Conservation (phyloP, 352 stramenopile genomes). For the Globisporangium yorkense region DNA sequence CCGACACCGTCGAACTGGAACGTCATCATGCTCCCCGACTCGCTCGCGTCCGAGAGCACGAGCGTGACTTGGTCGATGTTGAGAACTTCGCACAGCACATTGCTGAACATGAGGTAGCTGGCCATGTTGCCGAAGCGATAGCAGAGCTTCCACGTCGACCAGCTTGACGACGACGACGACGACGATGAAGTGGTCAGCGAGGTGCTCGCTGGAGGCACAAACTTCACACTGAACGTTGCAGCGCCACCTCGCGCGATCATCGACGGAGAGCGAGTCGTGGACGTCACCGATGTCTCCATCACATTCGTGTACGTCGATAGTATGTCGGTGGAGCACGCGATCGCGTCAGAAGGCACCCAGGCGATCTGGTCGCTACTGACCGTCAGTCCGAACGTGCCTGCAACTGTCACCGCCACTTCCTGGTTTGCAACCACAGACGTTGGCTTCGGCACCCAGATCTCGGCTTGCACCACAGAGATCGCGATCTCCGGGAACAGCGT, state of each 20-base stretch:
- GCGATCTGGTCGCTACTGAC: conserved; percentile 49
- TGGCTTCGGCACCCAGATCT: conserved; percentile 45
- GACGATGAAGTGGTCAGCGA: not conserved
- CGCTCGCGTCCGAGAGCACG: conserved; percentile 23
- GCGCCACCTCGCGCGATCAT: conserved; percentile 28
- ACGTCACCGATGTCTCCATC: conserved; percentile 34
- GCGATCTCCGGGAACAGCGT: conserved; percentile 30
- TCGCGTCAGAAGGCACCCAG: conserved; percentile 46
- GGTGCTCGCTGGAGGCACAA: conserved; percentile 21
- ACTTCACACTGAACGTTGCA: conserved; percentile 30
- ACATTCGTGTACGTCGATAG: conserved; percentile 26
- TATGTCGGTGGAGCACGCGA: conserved; percentile 26
- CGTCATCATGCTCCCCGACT: conserved; percentile 33
- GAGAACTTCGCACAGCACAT: conserved; percentile 49
- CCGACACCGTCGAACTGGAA: conserved; percentile 58
- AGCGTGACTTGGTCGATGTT: conserved; percentile 44
- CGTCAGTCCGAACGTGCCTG: conserved; percentile 57
- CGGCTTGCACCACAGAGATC: conserved; percentile 29
- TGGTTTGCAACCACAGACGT: conserved; percentile 53
- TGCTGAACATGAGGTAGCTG: conserved; percentile 50
- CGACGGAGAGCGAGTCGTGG: conserved; percentile 20
- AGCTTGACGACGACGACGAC: conserved; percentile 6
- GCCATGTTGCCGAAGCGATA: conserved; percentile 57
- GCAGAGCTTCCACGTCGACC: conserved; percentile 64
- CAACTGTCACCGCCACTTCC: conserved; percentile 22